Evolutionary conservation across 176 grass and related monocot genomes (phyloP).

Genomic region (Tuctoria greenei): DNA sequence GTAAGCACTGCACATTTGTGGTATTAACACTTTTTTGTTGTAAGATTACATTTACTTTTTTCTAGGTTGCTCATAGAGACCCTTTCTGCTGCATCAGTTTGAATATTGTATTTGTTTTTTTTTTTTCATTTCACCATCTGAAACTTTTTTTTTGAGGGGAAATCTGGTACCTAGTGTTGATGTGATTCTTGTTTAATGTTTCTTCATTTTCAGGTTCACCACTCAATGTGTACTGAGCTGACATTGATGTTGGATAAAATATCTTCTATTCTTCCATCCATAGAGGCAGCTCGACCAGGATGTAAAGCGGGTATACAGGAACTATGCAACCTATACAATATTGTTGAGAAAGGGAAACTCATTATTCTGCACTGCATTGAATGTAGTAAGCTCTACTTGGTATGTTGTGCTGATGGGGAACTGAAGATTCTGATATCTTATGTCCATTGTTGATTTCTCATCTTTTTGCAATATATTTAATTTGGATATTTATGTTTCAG

Average conservation of each 20-base stretch:
- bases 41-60: too few species aligned
- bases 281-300: slow-evolving; percentile 84
- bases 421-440: too few species aligned
- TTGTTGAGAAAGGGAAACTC: slow-evolving; percentile 71
- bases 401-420: slow-evolving; percentile 23
- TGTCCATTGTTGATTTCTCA: too few species aligned
- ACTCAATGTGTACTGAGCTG: slow-evolving; percentile 59
- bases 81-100: too few species aligned
- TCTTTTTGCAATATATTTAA: too few species aligned
- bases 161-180: slow-evolving; percentile 1
- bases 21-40: too few species aligned
- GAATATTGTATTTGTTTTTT: background rate
- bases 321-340: slow-evolving; percentile 76
- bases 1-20: too few species aligned
- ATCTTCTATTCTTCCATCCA: slow-evolving; percentile 69
- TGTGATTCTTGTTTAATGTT: slow-evolving; percentile 19
- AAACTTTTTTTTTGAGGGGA: background rate
- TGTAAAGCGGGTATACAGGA: slow-evolving; percentile 75
- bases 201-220: slow-evolving; percentile 64
- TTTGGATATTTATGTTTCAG: slow-evolving; percentile 33
- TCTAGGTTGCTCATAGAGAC: too few species aligned
- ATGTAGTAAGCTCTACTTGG: slow-evolving; percentile 89
- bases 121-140: slow-evolving; percentile 1
- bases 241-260: slow-evolving; percentile 71
- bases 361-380: slow-evolving; percentile 71